Percentiles rank a stretch among this genome's conserved stretches.
phyloP scores from a whole-genome alignment of 2,329 filamentous ascomycete genomes.

The Diaporthe vexans region DNA sequence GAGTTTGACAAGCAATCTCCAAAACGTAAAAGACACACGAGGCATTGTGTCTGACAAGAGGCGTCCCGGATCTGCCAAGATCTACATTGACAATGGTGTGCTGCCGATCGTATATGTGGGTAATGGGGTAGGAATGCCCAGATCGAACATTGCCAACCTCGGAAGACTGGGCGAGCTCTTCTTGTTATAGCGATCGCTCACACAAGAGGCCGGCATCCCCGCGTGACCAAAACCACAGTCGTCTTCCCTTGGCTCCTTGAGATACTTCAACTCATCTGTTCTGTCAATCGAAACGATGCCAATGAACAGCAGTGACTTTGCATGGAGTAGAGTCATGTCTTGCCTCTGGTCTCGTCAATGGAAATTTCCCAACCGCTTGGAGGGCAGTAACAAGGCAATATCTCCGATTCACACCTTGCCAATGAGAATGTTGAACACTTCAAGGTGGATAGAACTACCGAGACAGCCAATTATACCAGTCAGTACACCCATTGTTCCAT shows the following conservation, averaged over 20 bases:
- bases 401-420: not conserved
- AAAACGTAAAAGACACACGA: conserved; percentile 5
- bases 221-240: no score
- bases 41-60: not conserved
- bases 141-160: not conserved
- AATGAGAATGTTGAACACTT: not conserved
- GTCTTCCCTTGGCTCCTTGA: not conserved
- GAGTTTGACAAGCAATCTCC: conserved; percentile 17
- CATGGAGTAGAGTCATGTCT: not conserved
- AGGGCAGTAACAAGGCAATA: not conserved
- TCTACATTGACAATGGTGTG: not conserved
- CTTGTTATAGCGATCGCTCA: not conserved
- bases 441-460: not conserved
- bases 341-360: not conserved
- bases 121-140: not conserved
- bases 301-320: not conserved
- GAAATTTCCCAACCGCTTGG: not conserved
- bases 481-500: no score
- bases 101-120: not conserved
- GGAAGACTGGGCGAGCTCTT: not conserved
- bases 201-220: not conserved
- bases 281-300: not conserved
- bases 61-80: not conserved
- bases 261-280: not conserved
- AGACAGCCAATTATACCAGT: not conserved